These are phyloP conservation scores for Thermochaetoides dissita DNA, from an alignment of 2,329 filamentous ascomycete genomes.

Conservation along the genomic window DNA sequence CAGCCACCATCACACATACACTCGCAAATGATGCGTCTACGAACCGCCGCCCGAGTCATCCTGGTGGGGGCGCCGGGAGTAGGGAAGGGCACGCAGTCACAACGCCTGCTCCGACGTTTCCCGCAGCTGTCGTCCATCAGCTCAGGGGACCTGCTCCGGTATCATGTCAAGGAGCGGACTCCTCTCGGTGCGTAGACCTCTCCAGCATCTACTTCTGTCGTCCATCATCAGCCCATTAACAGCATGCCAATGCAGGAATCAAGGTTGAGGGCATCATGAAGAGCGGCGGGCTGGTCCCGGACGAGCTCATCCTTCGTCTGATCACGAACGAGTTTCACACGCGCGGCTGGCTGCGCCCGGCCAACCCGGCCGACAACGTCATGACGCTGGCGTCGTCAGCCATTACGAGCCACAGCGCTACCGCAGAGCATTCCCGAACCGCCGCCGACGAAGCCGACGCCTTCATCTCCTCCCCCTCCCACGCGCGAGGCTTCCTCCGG, in stretches of 20 bases:
- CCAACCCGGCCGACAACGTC: constrained; percentile 27
- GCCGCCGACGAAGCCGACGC: constrained; percentile 25
- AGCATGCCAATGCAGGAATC: constrained; percentile 45
- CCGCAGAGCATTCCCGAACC: constrained; percentile 20
- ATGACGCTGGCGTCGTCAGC: constrained; percentile 36
- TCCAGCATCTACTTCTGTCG: background rate
- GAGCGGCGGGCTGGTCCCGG: constrained; percentile 76
- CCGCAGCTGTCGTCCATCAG: constrained; percentile 83
- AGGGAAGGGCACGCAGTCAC: constrained; percentile 91
- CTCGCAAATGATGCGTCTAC: constrained; percentile 44
- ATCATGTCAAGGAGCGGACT: constrained; percentile 82
- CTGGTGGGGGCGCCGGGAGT: constrained; percentile 92
- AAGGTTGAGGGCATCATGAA: constrained; percentile 84
- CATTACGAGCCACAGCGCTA: constrained; percentile 25
- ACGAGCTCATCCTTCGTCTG: constrained; percentile 79
- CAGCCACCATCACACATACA: too few species aligned
- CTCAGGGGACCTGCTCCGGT: constrained; percentile 80
- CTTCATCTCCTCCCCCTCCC: constrained; percentile 27
- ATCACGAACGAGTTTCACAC: constrained; percentile 79
- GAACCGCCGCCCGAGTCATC: constrained; percentile 78
- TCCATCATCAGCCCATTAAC: constrained; percentile 7
- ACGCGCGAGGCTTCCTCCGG: constrained; percentile 24
- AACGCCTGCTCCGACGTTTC: constrained; percentile 73
- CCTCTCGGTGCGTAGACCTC: constrained; percentile 52
- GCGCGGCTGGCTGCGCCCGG: constrained; percentile 63